These are phyloP conservation scores for Antrodiella citrinella DNA, from an alignment of 768 basidiomycete genomes.

Conservation along the genomic window DNA sequence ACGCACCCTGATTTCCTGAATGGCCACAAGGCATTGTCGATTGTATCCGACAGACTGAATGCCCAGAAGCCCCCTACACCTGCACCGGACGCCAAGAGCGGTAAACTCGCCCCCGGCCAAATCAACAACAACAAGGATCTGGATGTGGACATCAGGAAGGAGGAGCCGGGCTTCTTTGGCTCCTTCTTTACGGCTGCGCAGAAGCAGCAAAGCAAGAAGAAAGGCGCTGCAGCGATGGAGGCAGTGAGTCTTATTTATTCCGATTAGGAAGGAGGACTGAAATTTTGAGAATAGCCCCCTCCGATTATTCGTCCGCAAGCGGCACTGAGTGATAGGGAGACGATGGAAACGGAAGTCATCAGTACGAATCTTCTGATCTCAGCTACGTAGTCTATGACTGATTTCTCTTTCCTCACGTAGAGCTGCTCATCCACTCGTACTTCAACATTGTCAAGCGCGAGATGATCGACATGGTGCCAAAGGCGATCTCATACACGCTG, in stretches of 20 bases:
- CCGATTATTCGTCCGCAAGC: constrained; percentile 82
- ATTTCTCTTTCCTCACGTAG: constrained; percentile 29
- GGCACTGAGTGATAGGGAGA: constrained; percentile 88
- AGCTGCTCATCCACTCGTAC: constrained; percentile 93
- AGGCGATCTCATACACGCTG: constrained; percentile 86
- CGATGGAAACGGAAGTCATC: constrained; percentile 99
- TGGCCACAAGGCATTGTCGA: constrained; percentile 91
- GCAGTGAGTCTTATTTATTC: constrained; percentile 29
- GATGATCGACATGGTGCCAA: constrained; percentile 99
- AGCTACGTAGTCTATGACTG: no score
- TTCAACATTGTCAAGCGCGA: constrained; percentile 98
- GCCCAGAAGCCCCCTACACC: constrained; percentile 67
- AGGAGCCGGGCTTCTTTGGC: constrained; percentile 88
- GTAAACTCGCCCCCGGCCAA: constrained; percentile 49
- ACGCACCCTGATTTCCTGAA: constrained; percentile 98
- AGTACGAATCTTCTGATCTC: constrained; percentile 55
- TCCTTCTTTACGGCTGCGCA: constrained; percentile 77
- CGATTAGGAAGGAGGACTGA: no score
- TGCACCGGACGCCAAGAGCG: constrained; percentile 60
- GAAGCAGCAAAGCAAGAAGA: constrained; percentile 53
- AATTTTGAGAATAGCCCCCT: constrained; percentile 70
- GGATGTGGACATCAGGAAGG: constrained; percentile 83
- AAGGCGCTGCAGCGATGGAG: constrained; percentile 49
- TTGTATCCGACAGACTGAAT: constrained; percentile 76
- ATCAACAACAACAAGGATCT: constrained; percentile 94